These are phyloP conservation scores for Candida sp. DNA, from an alignment of 1,139 yeast genomes.

Conservation along the genomic window DNA sequence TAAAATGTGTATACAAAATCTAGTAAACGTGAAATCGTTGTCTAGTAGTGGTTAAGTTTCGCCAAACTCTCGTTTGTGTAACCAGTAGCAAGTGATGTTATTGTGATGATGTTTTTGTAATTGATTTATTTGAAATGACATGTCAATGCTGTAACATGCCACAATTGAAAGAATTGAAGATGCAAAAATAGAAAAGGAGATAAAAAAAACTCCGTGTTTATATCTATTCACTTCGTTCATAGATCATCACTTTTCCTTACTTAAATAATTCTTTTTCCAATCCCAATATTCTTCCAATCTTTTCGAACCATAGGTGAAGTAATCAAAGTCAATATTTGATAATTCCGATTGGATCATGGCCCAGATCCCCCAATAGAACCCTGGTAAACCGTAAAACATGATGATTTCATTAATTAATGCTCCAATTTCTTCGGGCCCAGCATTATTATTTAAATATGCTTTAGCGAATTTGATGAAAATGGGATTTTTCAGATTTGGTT, in stretches of 20 bases:
- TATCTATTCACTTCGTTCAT: too few relatives aligned
- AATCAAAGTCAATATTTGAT: slow-evolving; percentile 73
- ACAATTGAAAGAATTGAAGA: too few relatives aligned
- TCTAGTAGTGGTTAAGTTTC: too few relatives aligned
- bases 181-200: too few relatives aligned
- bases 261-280: slow-evolving; percentile 46
- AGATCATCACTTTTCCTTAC: not conserved
- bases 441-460: slow-evolving; percentile 41
- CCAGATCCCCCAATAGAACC: slow-evolving; percentile 88
- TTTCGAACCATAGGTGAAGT: slow-evolving; percentile 55
- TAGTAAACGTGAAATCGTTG: too few relatives aligned
- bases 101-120: too few relatives aligned
- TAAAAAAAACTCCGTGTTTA: too few relatives aligned
- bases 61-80: too few relatives aligned
- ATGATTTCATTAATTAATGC: slow-evolving; percentile 52
- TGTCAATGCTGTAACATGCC: too few relatives aligned
- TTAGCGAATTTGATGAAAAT: slow-evolving; percentile 53
- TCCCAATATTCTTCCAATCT: slow-evolving; percentile 68
- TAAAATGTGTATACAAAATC: too few relatives aligned
- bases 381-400: slow-evolving; percentile 73
- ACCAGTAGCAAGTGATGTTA: too few relatives aligned
- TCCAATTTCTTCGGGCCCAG: slow-evolving; percentile 20
- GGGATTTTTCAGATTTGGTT: slow-evolving; percentile 41
- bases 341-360: slow-evolving; percentile 72
- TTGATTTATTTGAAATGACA: too few relatives aligned